Evolutionary conservation across 345 rosid species (phyloP).

Genomic region (Eucalyptus tenuipes): DNA sequence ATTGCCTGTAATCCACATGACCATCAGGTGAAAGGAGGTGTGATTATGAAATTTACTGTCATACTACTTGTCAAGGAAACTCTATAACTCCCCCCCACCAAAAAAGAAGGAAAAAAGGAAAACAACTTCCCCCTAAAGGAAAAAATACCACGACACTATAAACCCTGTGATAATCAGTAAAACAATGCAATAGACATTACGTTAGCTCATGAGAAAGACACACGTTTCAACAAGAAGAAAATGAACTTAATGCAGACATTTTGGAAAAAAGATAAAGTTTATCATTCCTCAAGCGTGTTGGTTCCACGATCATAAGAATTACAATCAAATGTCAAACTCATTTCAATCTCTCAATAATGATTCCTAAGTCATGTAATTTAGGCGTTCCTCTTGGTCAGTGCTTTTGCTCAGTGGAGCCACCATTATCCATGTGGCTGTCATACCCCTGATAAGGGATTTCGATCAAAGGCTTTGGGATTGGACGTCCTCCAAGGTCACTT

Average conservation of each 20-base stretch:
- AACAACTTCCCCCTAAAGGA: not conserved
- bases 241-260: not conserved
- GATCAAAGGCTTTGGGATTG: conserved; percentile 56
- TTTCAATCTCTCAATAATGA: not conserved
- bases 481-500: conserved; percentile 54
- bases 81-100: not conserved
- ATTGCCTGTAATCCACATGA: not conserved
- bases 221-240: not conserved
- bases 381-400: conserved; percentile 15
- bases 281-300: not conserved
- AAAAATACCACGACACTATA: not conserved
- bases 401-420: conserved; percentile 16
- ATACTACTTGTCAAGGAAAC: not conserved
- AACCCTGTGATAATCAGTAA: not conserved
- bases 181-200: not conserved
- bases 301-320: not conserved
- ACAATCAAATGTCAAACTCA: conserved; percentile 6
- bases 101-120: not conserved
- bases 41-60: not conserved
- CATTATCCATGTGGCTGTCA: conserved; percentile 43
- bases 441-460: conserved; percentile 73
- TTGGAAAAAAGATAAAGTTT: not conserved
- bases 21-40: not conserved
- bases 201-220: not conserved
- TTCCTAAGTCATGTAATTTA: not conserved